These are phyloP conservation scores for Ophiostoma sp. DNA, from an alignment of 2,329 filamentous ascomycete species.

Conservation along the genomic window DNA sequence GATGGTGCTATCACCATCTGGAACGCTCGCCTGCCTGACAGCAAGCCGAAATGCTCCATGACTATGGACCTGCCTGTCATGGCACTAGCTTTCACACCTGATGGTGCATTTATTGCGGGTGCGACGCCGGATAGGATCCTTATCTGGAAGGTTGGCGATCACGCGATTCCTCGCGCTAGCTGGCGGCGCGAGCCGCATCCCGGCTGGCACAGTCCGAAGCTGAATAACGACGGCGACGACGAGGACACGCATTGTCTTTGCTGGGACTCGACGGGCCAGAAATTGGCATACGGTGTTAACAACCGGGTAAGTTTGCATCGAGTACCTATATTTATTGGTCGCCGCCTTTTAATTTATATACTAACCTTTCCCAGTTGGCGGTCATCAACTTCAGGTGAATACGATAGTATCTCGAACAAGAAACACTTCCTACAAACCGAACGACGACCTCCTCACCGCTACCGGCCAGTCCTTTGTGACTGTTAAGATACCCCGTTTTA, in stretches of 20 bases:
- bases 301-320: conserved; percentile 53
- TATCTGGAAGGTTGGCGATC: conserved; percentile 65
- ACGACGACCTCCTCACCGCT: not conserved
- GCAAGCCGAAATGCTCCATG: conserved; percentile 59
- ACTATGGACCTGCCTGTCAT: conserved; percentile 60
- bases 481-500: no score
- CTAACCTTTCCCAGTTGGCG: conserved; percentile 28
- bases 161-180: conserved; percentile 58
- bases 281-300: conserved; percentile 63
- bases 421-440: not conserved
- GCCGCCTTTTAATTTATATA: not conserved
- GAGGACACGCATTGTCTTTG: conserved; percentile 62
- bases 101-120: conserved; percentile 63
- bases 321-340: not conserved
- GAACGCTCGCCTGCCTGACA: conserved; percentile 58
- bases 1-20: conserved; percentile 64
- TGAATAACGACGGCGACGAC: conserved; percentile 54
- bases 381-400: conserved; percentile 33
- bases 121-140: conserved; percentile 60
- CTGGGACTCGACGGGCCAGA: conserved; percentile 63
- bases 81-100: conserved; percentile 62
- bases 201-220: conserved; percentile 60
- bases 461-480: not conserved
- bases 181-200: conserved; percentile 58
- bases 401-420: not conserved